These are phyloP conservation scores for Diaporthe sp. DNA, from an alignment of 2,329 filamentous ascomycete species.

Conservation along the genomic window DNA sequence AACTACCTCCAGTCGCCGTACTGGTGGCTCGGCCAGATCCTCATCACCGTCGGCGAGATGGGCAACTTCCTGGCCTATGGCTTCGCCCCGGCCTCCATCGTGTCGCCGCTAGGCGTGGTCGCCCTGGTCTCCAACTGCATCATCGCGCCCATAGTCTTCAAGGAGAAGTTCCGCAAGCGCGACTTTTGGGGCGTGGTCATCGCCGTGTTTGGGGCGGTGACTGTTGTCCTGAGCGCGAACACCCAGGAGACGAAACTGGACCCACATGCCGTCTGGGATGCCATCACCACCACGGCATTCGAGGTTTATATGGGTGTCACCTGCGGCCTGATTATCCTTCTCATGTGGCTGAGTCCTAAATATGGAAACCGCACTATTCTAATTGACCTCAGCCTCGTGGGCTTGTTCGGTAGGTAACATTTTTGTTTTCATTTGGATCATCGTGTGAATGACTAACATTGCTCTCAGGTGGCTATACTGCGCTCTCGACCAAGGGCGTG, in stretches of 20 bases:
- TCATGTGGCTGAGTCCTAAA: conserved; percentile 86
- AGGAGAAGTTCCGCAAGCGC: conserved; percentile 86
- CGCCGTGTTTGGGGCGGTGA: conserved; percentile 88
- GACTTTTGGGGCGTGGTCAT: conserved; percentile 92
- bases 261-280: conserved; percentile 88
- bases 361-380: conserved; percentile 91
- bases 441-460: neutral
- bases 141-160: conserved; percentile 93
- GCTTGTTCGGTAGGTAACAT: conserved; percentile 81
- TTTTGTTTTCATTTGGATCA: neutral
- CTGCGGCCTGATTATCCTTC: conserved; percentile 76
- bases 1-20: conserved; percentile 92
- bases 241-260: conserved; percentile 91
- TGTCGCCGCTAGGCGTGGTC: conserved; percentile 96
- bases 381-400: conserved; percentile 93
- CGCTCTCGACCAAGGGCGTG: conserved; percentile 94
- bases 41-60: conserved; percentile 93
- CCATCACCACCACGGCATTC: conserved; percentile 91
- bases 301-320: conserved; percentile 90
- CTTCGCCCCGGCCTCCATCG: conserved; percentile 97
- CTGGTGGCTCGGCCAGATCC: conserved; percentile 94
- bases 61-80: conserved; percentile 98
- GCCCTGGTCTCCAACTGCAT: conserved; percentile 97
- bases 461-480: conserved; percentile 87
- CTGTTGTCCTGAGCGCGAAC: conserved; percentile 92